These are phyloP conservation scores for Arthroderma sp. DNA, from an alignment of 2,329 filamentous ascomycete species.

Conservation along the genomic window DNA sequence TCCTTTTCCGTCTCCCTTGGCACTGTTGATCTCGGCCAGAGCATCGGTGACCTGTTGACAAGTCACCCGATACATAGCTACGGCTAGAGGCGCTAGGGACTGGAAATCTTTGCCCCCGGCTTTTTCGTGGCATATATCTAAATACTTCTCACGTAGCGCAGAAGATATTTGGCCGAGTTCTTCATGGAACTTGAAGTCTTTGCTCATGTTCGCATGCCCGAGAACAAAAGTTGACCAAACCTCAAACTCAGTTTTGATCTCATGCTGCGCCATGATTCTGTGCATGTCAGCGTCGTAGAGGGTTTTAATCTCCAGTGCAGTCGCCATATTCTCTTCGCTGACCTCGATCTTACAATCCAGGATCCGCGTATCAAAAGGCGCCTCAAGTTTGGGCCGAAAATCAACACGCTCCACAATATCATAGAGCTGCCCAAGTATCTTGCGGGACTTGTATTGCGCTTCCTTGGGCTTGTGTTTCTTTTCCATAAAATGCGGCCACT, in stretches of 20 bases:
- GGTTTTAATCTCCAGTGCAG: conserved; percentile 54
- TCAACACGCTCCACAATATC: conserved; percentile 57
- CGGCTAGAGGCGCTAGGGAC: conserved; percentile 56
- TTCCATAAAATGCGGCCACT: conserved; percentile 83
- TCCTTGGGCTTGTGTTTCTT: conserved; percentile 38
- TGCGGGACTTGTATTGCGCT: conserved; percentile 51
- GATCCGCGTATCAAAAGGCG: conserved; percentile 64
- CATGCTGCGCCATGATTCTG: conserved; percentile 72
- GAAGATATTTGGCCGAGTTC: conserved; percentile 58
- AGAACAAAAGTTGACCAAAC: conserved; percentile 79
- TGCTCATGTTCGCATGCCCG: conserved; percentile 54
- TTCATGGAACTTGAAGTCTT: conserved; percentile 79
- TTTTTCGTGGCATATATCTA: conserved; percentile 49
- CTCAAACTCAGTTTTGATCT: conserved; percentile 79
- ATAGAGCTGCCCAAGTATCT: conserved; percentile 68
- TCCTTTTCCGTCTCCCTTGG: conserved; percentile 7
- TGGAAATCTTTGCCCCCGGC: conserved; percentile 48
- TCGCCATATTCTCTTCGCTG: conserved; percentile 40
- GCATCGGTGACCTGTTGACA: conserved; percentile 53
- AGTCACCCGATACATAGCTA: conserved; percentile 80
- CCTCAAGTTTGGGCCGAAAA: conserved; percentile 59
- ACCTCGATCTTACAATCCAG: conserved; percentile 46
- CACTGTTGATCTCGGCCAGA: conserved; percentile 24
- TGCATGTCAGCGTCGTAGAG: conserved; percentile 66
- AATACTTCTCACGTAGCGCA: conserved; percentile 55